Base-by-base conservation (phyloP, 495 filamentous ascomycete genomes). In the Aspergillus coremiiformis region DNA sequence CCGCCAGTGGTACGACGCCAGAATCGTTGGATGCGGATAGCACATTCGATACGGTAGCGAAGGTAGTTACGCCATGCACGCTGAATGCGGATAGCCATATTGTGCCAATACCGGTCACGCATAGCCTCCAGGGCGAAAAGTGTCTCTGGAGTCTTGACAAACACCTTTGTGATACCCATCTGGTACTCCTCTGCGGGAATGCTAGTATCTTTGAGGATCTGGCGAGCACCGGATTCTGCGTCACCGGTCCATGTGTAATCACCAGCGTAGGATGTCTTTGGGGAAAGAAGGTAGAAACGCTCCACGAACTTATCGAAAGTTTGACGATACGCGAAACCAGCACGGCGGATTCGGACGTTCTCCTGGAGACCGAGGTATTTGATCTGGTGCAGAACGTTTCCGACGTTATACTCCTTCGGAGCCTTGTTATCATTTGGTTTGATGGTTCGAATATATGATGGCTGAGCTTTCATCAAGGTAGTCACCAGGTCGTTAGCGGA, bases 381-480 rank as follows among this genome's bases (percentile, higher is more conserved):
- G 79, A 99, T 94, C 68, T 99, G 94, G 78, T 99, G 94, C 55
- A 97, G 76, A 29, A 97, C 94, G 61, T 96, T 96, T 22, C 83
- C 82, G 10, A 74, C 77, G 56, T 94, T 95, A 65, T 96, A 99
- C 66, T 99, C 93, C 19, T 79, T 80, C 0, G 90, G 86, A 9
- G 89, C 92, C 68, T 97, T 97, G 72, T 96, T 97, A 60, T 99
- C 94, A 68, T 99, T 99, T 4, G 94, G 94, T 66, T 99, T 99
- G 69, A 99, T 99, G 3, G 94, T 99, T 59, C 94, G 87, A 63
- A 99, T 99, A 63, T 99, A 99, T 0, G 89, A 95, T 2, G 94
- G 94, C 48, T 90, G 84, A 20, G 89, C 89, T 68, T 96, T 96
- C 94, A 96, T 97, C 60, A 99, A 70, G 3, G 94, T 97, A 0